phyloP scores from a whole-genome alignment of 441 rosid species.

The Adansonia madagascariensis region DNA sequence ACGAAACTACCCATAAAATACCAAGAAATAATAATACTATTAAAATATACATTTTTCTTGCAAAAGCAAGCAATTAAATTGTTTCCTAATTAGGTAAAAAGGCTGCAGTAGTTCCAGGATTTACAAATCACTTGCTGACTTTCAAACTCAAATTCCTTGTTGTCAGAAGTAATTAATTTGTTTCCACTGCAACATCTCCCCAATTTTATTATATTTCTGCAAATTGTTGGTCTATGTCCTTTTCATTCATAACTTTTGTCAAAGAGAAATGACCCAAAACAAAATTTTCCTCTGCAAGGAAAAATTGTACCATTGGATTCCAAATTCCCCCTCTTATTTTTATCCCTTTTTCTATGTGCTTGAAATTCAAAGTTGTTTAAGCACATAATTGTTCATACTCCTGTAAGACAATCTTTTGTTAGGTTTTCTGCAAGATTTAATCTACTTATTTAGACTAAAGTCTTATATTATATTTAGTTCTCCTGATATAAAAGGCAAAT shows the following conservation, averaged over 20 bases:
- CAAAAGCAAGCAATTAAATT: conserved; percentile 11
- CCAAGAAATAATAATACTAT: not conserved
- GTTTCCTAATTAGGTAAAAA: conserved; percentile 7
- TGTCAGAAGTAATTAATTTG: conserved; percentile 6
- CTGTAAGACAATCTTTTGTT: not conserved
- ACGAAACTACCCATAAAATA: not conserved
- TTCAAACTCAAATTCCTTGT: conserved; percentile 11
- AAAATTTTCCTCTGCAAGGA: not conserved
- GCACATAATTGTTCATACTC: not conserved
- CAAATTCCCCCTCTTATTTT: not conserved
- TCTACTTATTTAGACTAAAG: not conserved
- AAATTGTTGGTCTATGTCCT: conserved; percentile 15
- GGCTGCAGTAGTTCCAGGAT: not conserved
- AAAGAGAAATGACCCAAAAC: not conserved
- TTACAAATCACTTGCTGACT: not conserved
- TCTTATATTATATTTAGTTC: not conserved
- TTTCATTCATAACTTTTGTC: conserved; percentile 9
- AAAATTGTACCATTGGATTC: not conserved
- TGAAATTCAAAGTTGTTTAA: not conserved
- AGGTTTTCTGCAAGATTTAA: not conserved
- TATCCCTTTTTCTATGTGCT: not conserved
- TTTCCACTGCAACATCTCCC: not conserved
- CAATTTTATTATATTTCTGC: conserved; percentile 10
- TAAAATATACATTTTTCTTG: not conserved
- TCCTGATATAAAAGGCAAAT: not conserved